Conservation (phyloP, 139 green algal species). For the Chlamydomonas incerta region DNA sequence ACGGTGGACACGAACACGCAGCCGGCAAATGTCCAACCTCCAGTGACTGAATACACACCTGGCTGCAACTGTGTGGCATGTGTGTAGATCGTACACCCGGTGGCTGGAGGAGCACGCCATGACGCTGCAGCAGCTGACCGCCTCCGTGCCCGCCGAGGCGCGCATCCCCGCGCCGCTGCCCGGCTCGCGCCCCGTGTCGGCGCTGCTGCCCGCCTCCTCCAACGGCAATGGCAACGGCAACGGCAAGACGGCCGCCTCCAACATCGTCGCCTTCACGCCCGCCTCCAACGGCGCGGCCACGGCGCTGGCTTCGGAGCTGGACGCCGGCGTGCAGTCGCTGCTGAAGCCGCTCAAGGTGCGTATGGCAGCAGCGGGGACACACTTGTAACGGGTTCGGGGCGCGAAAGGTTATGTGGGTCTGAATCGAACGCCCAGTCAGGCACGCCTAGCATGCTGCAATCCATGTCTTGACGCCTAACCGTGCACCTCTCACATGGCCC, state of each 20-base stretch:
- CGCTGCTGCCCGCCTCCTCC: slow-evolving; percentile 9
- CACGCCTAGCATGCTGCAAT: too few species aligned
- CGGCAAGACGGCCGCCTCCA: neutral
- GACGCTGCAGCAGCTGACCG: slow-evolving; percentile 71
- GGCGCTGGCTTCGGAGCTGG: neutral
- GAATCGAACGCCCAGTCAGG: too few species aligned
- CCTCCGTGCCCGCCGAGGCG: slow-evolving; percentile 44
- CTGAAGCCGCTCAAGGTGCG: slow-evolving; percentile 65
- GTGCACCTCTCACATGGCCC: too few species aligned
- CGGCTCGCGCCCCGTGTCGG: neutral
- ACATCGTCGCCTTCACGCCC: slow-evolving; percentile 25
- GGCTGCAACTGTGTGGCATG: too few species aligned
- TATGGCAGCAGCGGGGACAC: slow-evolving; percentile 56
- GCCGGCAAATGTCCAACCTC: too few species aligned
- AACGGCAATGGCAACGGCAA: slow-evolving; percentile 62
- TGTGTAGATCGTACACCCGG: slow-evolving; percentile 84
- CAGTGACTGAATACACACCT: too few species aligned
- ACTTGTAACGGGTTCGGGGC: too few species aligned
- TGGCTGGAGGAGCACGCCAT: slow-evolving; percentile 87
- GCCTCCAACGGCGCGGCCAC: neutral
- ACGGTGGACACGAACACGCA: too few species aligned
- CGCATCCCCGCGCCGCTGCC: slow-evolving; percentile 17
- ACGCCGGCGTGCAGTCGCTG: slow-evolving; percentile 43
- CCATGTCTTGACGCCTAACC: too few species aligned
- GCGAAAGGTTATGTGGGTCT: too few species aligned